phyloP scores from a whole-genome alignment of 495 filamentous ascomycete genomes.

The Podospora bellae-mahoneyi region DNA sequence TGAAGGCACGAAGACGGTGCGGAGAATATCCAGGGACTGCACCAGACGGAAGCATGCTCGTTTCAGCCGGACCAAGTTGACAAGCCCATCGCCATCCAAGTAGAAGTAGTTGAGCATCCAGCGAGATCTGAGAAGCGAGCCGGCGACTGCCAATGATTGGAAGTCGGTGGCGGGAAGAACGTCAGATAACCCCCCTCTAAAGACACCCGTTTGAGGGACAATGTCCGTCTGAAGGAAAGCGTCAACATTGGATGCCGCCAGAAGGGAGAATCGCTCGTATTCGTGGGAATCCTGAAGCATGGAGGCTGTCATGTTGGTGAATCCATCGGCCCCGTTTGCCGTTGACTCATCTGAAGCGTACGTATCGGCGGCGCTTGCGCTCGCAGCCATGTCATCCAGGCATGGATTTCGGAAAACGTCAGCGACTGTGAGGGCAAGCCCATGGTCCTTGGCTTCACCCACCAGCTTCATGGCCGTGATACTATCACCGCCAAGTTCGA shows the following conservation, averaged over 20 bases:
- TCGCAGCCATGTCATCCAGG: constrained; percentile 21
- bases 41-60: constrained; percentile 33
- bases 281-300: constrained; percentile 22
- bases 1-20: constrained; percentile 59
- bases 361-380: background rate
- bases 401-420: constrained; percentile 38
- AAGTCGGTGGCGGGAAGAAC: constrained; percentile 61
- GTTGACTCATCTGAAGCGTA: constrained; percentile 2
- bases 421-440: constrained; percentile 50
- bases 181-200: constrained; percentile 48
- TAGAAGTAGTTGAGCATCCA: constrained; percentile 54
- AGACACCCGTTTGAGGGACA: constrained; percentile 53
- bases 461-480: constrained; percentile 65
- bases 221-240: constrained; percentile 51
- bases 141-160: constrained; percentile 57
- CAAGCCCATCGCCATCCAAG: constrained; percentile 47
- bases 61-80: constrained; percentile 49
- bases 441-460: constrained; percentile 47
- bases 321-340: background rate
- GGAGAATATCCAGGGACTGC: constrained; percentile 58
- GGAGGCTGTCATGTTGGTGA: constrained; percentile 6
- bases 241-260: constrained; percentile 46
- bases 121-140: constrained; percentile 49
- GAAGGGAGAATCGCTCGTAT: constrained; percentile 47
- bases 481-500: constrained; percentile 59